phyloP scores from a whole-genome alignment of 768 basidiomycete genomes.

The Termitomyces sp. region DNA sequence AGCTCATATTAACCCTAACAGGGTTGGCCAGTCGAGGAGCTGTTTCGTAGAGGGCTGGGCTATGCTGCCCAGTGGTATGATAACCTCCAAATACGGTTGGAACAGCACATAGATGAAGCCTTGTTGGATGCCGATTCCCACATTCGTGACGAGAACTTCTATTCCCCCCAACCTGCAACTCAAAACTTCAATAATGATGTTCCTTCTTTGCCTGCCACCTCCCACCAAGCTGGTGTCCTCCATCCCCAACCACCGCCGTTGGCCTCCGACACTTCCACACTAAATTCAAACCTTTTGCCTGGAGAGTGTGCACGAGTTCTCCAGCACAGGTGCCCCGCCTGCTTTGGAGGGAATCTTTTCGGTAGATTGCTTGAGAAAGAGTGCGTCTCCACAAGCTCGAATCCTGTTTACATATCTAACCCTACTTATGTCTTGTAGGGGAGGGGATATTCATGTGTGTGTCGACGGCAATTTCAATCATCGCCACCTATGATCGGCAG shows the following conservation, averaged over 20 bases:
- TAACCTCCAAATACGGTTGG: neutral
- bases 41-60: neutral
- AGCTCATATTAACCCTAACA: neutral
- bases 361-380: slow-evolving; percentile 27
- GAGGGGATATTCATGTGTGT: slow-evolving; percentile 34
- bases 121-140: neutral
- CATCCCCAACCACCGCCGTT: neutral
- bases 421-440: too few species aligned
- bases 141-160: neutral
- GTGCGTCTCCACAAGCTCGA: slow-evolving; percentile 15
- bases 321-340: slow-evolving; percentile 23
- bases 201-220: neutral
- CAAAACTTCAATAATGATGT: neutral
- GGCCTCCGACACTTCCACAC: neutral
- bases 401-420: too few species aligned
- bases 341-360: slow-evolving; percentile 30
- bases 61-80: slow-evolving; percentile 7
- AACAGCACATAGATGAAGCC: neutral
- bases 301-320: slow-evolving; percentile 18
- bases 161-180: too few species aligned
- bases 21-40: neutral
- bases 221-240: neutral
- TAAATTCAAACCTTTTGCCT: neutral
- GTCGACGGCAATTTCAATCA: slow-evolving; percentile 39
- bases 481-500: slow-evolving; percentile 24